Conservation (phyloP, 2,329 filamentous ascomycete genomes). For the Exophiala xenobiotica region DNA sequence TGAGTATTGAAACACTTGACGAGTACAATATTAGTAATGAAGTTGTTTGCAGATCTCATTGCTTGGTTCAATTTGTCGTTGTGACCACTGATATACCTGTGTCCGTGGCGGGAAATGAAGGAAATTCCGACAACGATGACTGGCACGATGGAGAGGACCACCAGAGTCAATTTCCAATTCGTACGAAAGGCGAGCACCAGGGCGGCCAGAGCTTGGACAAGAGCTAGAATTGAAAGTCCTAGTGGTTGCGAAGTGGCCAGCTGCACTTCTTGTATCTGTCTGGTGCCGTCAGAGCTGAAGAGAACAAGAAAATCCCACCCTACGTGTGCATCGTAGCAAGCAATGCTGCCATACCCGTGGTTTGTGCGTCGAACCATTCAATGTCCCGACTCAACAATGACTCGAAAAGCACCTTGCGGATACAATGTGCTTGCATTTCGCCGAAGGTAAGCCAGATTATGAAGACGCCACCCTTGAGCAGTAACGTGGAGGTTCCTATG, state of each 20-base stretch:
- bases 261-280: slow-evolving; percentile 80
- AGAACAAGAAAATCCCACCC: slow-evolving; percentile 34
- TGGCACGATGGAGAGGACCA: slow-evolving; percentile 72
- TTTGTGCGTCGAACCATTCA: slow-evolving; percentile 75
- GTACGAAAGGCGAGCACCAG: slow-evolving; percentile 71
- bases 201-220: slow-evolving; percentile 64
- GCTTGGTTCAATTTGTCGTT: slow-evolving; percentile 66
- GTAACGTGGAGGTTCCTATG: slow-evolving; percentile 65
- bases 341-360: slow-evolving; percentile 70
- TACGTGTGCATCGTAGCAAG: slow-evolving; percentile 73
- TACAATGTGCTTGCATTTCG: slow-evolving; percentile 71
- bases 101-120: slow-evolving; percentile 60
- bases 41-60: slow-evolving; percentile 68
- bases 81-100: slow-evolving; percentile 67
- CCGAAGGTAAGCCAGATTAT: slow-evolving; percentile 74
- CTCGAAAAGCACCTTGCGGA: slow-evolving; percentile 64
- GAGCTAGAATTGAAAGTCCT: slow-evolving; percentile 65
- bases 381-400: slow-evolving; percentile 71
- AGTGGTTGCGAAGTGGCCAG: slow-evolving; percentile 76
- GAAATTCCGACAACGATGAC: slow-evolving; percentile 62
- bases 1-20: slow-evolving; percentile 85
- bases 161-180: slow-evolving; percentile 80
- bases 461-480: slow-evolving; percentile 67
- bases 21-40: slow-evolving; percentile 72
- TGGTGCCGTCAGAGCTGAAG: slow-evolving; percentile 39